Conservation (phyloP, 768 basidiomycete genomes). For the Cystoderma amianthinum region DNA sequence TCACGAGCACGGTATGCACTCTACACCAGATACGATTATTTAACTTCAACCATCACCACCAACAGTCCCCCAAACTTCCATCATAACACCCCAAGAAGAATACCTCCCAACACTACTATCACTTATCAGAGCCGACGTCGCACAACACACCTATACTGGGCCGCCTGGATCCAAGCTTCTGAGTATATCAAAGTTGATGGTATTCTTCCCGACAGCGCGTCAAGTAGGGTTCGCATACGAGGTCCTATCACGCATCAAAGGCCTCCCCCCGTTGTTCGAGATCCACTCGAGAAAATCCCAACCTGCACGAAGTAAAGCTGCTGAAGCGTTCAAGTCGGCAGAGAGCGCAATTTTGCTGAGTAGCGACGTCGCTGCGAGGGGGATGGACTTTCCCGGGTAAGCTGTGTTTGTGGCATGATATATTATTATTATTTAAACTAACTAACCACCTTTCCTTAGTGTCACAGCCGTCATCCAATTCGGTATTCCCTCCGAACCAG, state of each 20-base stretch:
- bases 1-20: conserved; percentile 46
- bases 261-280: conserved; percentile 34
- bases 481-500: conserved; percentile 60
- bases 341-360: conserved; percentile 40
- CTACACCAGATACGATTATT: background rate
- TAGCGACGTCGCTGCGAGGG: conserved; percentile 56
- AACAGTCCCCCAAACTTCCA: conserved; percentile 38
- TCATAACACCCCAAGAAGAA: conserved; percentile 33
- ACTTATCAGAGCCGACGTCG: conserved; percentile 26
- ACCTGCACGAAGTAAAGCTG: conserved; percentile 35
- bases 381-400: conserved; percentile 61
- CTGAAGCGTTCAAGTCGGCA: conserved; percentile 39
- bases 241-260: conserved; percentile 19
- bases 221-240: conserved; percentile 36
- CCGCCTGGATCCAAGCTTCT: conserved; percentile 4
- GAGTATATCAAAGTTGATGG: conserved; percentile 36
- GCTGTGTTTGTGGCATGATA: conserved; percentile 6
- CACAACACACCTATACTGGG: conserved; percentile 16
- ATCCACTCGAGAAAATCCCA: conserved; percentile 57
- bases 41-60: background rate
- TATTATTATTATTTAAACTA: background rate
- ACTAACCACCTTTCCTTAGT: conserved; percentile 18
- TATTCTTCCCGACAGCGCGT: conserved; percentile 65
- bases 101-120: conserved; percentile 33
- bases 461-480: conserved; percentile 57